Base-by-base conservation (phyloP, 768 basidiomycete genomes). In the Tulasnella sp. region DNA sequence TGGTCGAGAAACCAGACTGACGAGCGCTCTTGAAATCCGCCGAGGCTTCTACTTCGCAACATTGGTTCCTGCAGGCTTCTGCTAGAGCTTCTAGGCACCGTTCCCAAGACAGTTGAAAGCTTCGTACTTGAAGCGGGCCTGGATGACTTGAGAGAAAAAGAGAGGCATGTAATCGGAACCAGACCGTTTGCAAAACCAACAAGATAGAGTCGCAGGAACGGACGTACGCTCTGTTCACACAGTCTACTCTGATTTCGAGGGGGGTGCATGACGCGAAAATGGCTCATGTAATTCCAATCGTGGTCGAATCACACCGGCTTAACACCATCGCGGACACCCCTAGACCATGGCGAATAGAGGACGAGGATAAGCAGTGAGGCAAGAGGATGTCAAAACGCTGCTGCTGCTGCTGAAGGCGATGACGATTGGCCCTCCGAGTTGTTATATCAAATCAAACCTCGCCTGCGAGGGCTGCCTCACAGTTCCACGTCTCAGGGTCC, bases 391-490 rank as follows among this genome's bases (percentile, higher is more conserved):
- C 61, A 16, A 67, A 44, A 44, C 15, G 42, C 42, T 44, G 40
- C 40, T 20, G 46, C 46, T 51, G 61, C 61, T 32, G 61, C 61
- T 67, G 29, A 35, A 67, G 32, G 61, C 61, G 61, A 67, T 67
- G 61, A 35, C 1, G 23, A 7, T 6, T 67, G 61, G 26, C 61
- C 61, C 61, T 67, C 61, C 29, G 16, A 67, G 32, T 35, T 26
- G 61, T 20, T 67, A 67, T 67, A 67, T 67, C 61, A 67, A 67
- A 67, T 67, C 29, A 26, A 15, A 67, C 61, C 61, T 67, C 61
- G 26, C 61, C 61, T 67, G 26, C 26, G 26, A 67, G 61, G 61
- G 61, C 61, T 35, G 61, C 61, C 61, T 26, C 61, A 11, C n/a
- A 10, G n/a, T 67, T 35, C 61, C 61, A 67, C 26, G 32, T 26